A percentile compares a stretch with the other conserved stretches of the same genome.
These are phyloP conservation scores for Pichia cabralensis DNA, from an alignment of 805 yeast species.

Conservation along the genomic window DNA sequence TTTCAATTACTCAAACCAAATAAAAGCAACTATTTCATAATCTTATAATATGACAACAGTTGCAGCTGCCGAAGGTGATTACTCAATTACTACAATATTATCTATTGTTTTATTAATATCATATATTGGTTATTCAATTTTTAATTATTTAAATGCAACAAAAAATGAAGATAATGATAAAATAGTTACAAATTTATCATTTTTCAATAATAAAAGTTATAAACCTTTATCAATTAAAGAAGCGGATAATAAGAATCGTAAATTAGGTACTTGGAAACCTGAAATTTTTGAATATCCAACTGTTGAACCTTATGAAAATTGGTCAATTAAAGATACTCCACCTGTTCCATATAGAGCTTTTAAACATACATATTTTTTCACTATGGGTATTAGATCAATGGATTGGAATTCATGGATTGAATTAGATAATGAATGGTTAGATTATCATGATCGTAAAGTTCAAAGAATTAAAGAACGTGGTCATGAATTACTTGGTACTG, in stretches of 20 bases:
- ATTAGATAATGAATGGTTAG: slow-evolving; percentile 55
- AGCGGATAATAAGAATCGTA: slow-evolving; percentile 37
- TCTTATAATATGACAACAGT: no score
- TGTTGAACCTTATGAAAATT: slow-evolving; percentile 37
- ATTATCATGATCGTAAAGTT: slow-evolving; percentile 43
- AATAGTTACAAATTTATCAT: no score
- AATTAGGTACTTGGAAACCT: slow-evolving; percentile 44
- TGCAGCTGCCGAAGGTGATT: no score
- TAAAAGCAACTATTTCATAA: no score
- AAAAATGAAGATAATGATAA: no score
- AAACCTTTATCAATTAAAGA: slow-evolving; percentile 25
- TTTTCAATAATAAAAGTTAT: no score
- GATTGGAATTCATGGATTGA: slow-evolving; percentile 57
- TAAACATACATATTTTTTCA: slow-evolving; percentile 51
- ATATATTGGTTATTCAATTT: not conserved
- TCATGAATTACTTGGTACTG: slow-evolving; percentile 38
- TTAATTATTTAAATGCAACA: no score
- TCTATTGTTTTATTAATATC: no score
- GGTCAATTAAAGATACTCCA: slow-evolving; percentile 40
- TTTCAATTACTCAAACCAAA: no score
- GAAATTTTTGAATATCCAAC: slow-evolving; percentile 40
- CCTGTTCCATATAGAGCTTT: slow-evolving; percentile 62
- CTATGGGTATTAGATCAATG: slow-evolving; percentile 63
- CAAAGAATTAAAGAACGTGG: slow-evolving; percentile 39
- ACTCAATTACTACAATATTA: no score